Conservation (phyloP, 805 yeast genomes). For the Teunomyces aglyptinius region DNA sequence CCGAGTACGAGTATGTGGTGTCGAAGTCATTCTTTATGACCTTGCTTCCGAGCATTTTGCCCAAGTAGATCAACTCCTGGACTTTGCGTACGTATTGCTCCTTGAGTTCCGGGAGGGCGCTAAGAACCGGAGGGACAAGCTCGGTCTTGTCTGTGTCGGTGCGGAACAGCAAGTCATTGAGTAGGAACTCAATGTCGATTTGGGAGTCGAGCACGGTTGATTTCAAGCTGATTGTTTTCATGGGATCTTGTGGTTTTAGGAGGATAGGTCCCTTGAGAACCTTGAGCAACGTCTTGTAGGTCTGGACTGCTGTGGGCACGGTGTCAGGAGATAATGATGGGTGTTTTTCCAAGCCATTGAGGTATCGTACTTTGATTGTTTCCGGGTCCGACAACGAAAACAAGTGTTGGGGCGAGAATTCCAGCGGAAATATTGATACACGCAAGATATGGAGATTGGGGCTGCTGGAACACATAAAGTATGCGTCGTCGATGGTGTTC, state of each 20-base stretch:
- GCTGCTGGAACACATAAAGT: slow-evolving; percentile 25
- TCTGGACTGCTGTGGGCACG: slow-evolving; percentile 54
- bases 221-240: slow-evolving; percentile 54
- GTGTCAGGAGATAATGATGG: slow-evolving; percentile 25
- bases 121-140: slow-evolving; percentile 50
- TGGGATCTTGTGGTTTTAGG: slow-evolving; percentile 40
- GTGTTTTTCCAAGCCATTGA: slow-evolving; percentile 26
- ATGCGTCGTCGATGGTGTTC: slow-evolving; percentile 33
- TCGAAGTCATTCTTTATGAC: slow-evolving; percentile 17
- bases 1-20: slow-evolving; percentile 28
- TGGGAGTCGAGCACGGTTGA: slow-evolving; percentile 54
- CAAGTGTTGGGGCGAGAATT: slow-evolving; percentile 49
- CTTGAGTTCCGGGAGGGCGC: slow-evolving; percentile 21
- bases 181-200: slow-evolving; percentile 53
- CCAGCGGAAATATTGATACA: slow-evolving; percentile 52
- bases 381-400: slow-evolving; percentile 44
- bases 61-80: slow-evolving; percentile 48
- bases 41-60: slow-evolving; percentile 14
- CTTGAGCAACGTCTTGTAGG: slow-evolving; percentile 59
- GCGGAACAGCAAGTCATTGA: slow-evolving; percentile 46
- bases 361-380: slow-evolving; percentile 52
- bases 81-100: slow-evolving; percentile 57
- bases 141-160: slow-evolving; percentile 24
- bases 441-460: slow-evolving; percentile 37
- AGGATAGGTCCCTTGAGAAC: slow-evolving; percentile 68